These are phyloP conservation scores for Acacia confusa DNA, from an alignment of 306 rosid genomes.

Conservation along the genomic window DNA sequence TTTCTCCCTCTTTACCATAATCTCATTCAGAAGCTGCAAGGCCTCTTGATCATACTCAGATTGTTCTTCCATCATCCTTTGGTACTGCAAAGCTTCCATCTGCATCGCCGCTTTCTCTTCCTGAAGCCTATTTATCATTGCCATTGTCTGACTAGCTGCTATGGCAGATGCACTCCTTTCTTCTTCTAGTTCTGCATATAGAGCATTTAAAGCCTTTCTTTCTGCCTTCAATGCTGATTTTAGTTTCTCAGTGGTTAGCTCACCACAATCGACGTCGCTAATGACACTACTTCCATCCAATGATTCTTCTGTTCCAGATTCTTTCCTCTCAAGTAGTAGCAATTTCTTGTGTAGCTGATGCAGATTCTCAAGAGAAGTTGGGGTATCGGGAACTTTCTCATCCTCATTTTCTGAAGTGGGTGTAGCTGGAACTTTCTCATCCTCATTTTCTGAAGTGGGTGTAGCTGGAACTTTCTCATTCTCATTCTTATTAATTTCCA, in stretches of 20 bases:
- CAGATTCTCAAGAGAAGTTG: conserved; percentile 65
- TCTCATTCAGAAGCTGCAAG: conserved; percentile 87
- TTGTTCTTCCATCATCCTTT: conserved; percentile 99
- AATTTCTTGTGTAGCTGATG: conserved; percentile 67
- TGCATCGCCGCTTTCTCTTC: conserved; percentile 99
- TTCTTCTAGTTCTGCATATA: conserved; percentile 89
- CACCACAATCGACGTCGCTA: conserved; percentile 68
- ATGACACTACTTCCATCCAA: conserved; percentile 82
- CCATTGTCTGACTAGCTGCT: conserved; percentile 97
- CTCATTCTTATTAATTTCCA: conserved; percentile 57
- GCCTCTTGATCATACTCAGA: conserved; percentile 97
- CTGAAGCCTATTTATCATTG: conserved; percentile 96
- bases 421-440: conserved; percentile 74
- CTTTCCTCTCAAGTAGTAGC: conserved; percentile 69
- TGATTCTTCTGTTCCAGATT: conserved; percentile 73
- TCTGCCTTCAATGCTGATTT: conserved; percentile 66
- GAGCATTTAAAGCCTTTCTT: conserved; percentile 65
- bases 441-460: conserved; percentile 79
- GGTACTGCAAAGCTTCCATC: conserved; percentile 99
- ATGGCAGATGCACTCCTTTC: conserved; percentile 96
- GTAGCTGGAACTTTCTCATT: conserved; percentile 77
- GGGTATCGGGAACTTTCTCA: conserved; percentile 77
- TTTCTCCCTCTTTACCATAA: conserved; percentile 80
- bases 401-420: conserved; percentile 82
- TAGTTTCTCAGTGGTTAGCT: conserved; percentile 59